A percentile compares a stretch with the other conserved stretches of the same genome.
Conservation (phyloP, 2,329 filamentous ascomycete species). For the Chaetothyriales sp. region DNA sequence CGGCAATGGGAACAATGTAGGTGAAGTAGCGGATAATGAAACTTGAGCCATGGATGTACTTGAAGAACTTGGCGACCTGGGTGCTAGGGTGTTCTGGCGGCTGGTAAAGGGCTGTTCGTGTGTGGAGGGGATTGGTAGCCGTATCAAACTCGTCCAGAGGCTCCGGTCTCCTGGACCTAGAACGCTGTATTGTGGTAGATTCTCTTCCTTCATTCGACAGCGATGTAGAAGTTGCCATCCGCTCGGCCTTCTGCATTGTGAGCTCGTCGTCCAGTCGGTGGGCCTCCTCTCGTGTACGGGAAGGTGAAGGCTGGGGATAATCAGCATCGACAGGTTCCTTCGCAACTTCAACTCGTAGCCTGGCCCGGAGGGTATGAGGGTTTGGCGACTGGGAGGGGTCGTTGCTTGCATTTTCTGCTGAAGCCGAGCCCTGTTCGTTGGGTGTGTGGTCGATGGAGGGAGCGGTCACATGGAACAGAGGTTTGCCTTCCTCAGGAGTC, state of each 20-base stretch:
- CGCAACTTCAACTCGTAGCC: constrained; percentile 37
- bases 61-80: constrained; percentile 50
- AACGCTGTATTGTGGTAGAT: constrained; percentile 35
- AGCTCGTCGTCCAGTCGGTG: constrained; percentile 53
- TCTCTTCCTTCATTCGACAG: constrained; percentile 17
- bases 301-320: constrained; percentile 33
- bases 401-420: constrained; percentile 18
- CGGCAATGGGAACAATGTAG: constrained; percentile 53
- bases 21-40: constrained; percentile 56
- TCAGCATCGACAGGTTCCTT: constrained; percentile 22
- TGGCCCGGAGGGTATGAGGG: constrained; percentile 23
- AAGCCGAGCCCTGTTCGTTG: constrained; percentile 18
- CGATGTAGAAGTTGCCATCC: constrained; percentile 37
- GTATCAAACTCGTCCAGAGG: constrained; percentile 53
- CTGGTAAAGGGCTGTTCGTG: constrained; percentile 51
- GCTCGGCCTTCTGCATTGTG: constrained; percentile 50
- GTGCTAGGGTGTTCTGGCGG: constrained; percentile 50
- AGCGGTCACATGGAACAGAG: constrained; percentile 18
- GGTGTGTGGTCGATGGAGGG: constrained; percentile 11
- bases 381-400: constrained; percentile 18
- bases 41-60: constrained; percentile 50
- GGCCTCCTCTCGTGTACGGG: constrained; percentile 45
- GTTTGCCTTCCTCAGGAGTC: constrained; percentile 22
- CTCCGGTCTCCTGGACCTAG: constrained; percentile 41
- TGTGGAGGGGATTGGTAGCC: constrained; percentile 55